These are phyloP conservation scores for Zizania palustris DNA, from an alignment of 202 grass and related monocot genomes.

Conservation along the genomic window DNA sequence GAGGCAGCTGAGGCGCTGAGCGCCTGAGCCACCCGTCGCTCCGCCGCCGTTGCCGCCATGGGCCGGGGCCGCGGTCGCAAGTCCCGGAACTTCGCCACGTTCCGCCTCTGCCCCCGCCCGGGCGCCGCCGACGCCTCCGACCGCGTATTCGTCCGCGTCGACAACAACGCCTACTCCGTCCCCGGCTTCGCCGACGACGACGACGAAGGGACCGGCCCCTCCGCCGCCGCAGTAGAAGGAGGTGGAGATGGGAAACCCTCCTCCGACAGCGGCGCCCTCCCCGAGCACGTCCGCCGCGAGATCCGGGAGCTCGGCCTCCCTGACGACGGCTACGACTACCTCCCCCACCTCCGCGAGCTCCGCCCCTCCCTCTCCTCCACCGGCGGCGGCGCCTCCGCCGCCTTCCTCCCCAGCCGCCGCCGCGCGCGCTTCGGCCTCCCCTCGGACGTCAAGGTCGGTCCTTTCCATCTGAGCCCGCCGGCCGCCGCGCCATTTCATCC, in stretches of 20 bases:
- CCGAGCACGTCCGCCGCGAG: slow-evolving; percentile 61
- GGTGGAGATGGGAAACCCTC: background rate
- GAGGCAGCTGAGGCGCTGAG: too few species aligned
- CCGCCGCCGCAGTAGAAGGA: background rate
- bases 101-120: too few species aligned
- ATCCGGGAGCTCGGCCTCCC: slow-evolving; percentile 83
- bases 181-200: background rate
- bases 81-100: slow-evolving; percentile 20
- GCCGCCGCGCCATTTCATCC: background rate
- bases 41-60: slow-evolving; percentile 46
- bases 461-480: background rate
- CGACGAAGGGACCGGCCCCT: background rate
- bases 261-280: background rate
- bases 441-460: slow-evolving; percentile 66
- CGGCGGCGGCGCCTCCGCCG: slow-evolving; percentile 60
- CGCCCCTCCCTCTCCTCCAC: slow-evolving; percentile 50
- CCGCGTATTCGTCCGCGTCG: slow-evolving; percentile 39
- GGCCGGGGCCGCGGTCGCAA: slow-evolving; percentile 59
- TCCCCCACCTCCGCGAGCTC: slow-evolving; percentile 74
- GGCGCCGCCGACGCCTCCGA: too few species aligned
- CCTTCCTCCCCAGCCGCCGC: slow-evolving; percentile 55
- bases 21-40: too few species aligned
- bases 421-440: slow-evolving; percentile 46
- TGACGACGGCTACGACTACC: slow-evolving; percentile 93
- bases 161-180: slow-evolving; percentile 20